Evolutionary conservation across 768 basidiomycete species (phyloP).

Genomic region (Botryobasidium botryosum): DNA sequence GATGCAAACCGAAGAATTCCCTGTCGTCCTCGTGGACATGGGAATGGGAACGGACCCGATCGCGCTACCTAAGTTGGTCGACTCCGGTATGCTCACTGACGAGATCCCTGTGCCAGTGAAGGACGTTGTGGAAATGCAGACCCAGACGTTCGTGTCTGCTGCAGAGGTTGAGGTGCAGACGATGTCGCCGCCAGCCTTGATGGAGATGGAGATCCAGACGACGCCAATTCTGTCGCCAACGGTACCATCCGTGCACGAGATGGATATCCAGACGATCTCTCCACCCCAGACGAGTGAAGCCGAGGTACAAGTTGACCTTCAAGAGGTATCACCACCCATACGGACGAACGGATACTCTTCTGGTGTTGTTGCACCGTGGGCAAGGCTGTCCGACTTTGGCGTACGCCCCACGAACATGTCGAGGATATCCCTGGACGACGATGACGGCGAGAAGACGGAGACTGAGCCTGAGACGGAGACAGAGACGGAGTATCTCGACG

Average conservation of each 20-base stretch:
- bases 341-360: not conserved
- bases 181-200: slow-evolving; percentile 11
- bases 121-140: slow-evolving; percentile 19
- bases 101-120: slow-evolving; percentile 13
- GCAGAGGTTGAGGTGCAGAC: slow-evolving; percentile 24
- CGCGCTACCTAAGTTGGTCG: slow-evolving; percentile 20
- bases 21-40: slow-evolving; percentile 10
- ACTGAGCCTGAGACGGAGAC: slow-evolving; percentile 48
- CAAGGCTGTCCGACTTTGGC: not conserved
- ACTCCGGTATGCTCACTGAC: slow-evolving; percentile 23
- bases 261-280: slow-evolving; percentile 20
- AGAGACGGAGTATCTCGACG: slow-evolving; percentile 56
- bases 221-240: slow-evolving; percentile 12
- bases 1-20: slow-evolving; percentile 26
- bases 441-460: slow-evolving; percentile 25
- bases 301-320: slow-evolving; percentile 9
- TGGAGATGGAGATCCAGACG: slow-evolving; percentile 23
- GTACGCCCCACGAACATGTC: slow-evolving; percentile 10
- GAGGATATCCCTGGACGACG: slow-evolving; percentile 10
- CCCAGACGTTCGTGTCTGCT: slow-evolving; percentile 15
- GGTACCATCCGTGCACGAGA: slow-evolving; percentile 20
- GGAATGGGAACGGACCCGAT: slow-evolving; percentile 13
- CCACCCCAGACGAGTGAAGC: slow-evolving; percentile 10
- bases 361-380: not conserved
- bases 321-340: not conserved